Evolutionary conservation across 768 basidiomycete species (phyloP), one percentile per base, ranked within the genome.

Genomic region (Rhodotorula sphaerocarpa): DNA sequence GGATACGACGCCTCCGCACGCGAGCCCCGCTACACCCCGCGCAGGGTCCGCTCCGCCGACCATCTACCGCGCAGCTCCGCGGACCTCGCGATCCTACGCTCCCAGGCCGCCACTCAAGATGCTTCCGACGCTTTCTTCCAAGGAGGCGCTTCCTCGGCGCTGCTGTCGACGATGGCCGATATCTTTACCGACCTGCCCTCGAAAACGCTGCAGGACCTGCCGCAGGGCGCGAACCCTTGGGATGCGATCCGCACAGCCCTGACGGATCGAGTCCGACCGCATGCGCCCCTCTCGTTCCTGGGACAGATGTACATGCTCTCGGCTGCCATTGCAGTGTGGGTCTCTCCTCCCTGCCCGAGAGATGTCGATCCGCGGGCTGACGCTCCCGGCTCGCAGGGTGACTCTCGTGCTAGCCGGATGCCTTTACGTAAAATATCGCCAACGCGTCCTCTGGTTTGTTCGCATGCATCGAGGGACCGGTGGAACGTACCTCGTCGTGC

Each of bases 401-500:
- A 56, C 48, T 7, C 11, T 53, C 27, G 28, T 56, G 27, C 48
- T 65, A 43, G 15, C 23, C 39, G 18, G 18, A 5, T 59, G 52
- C 39, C 36, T 64, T 41, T 25, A 36, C 10, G 31, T 55, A n/a
- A 64, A 59, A 7, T 45, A 45, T 47, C 16, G 46, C 27, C 27
- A 52, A 16, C 48, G 58, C 0, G 52, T 54, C 0, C 51, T 42
- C 53, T 65, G 63, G 63, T 27, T 59, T 11, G 31, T 59, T 39
- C 31, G 44, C 12, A 25, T 7, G 7, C 54, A 56, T 28, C 41
- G 63, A 10, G 63, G 18, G 3, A 55, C 46, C 16, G 63, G 58
- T 18, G 63, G 63, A 0, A 16, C 9, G 1, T 65, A 41, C 58
- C 18, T 65, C 21, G 58, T 65, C 7, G 43, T 55, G 0, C 63